Conservation (phyloP, 2,329 filamentous ascomycete species). For the Gnomoniopsis smithogilvyi region DNA sequence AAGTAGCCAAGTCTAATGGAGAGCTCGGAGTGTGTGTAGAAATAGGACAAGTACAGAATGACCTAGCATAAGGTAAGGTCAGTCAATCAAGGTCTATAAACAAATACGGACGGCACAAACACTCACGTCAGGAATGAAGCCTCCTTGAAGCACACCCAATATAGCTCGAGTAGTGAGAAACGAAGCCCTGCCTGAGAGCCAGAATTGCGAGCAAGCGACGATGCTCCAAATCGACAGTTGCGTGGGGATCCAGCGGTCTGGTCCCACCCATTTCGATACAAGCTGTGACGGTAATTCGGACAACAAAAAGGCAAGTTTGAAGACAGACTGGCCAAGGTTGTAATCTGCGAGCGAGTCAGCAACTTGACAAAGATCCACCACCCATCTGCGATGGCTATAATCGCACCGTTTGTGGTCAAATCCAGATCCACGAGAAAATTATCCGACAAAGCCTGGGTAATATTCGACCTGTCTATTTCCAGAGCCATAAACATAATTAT, state of each 20-base stretch:
- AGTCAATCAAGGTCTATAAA: background rate
- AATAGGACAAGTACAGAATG: slow-evolving; percentile 41
- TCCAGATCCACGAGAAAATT: slow-evolving; percentile 42
- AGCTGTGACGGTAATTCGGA: slow-evolving; percentile 61
- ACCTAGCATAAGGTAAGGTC: slow-evolving; percentile 20
- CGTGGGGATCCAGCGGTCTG: slow-evolving; percentile 58
- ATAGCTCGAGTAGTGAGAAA: slow-evolving; percentile 37
- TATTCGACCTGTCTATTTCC: slow-evolving; percentile 47
- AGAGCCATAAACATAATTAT: slow-evolving; percentile 49
- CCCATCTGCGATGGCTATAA: no score
- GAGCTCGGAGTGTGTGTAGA: slow-evolving; percentile 39
- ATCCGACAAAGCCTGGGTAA: slow-evolving; percentile 44
- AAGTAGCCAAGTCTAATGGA: slow-evolving; percentile 37
- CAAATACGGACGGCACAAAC: background rate
- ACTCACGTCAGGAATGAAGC: slow-evolving; percentile 42
- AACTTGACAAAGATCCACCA: background rate
- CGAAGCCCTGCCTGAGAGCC: slow-evolving; percentile 33
- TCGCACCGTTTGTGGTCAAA: slow-evolving; percentile 41
- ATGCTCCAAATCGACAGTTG: slow-evolving; percentile 56
- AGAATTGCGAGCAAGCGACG: slow-evolving; percentile 46
- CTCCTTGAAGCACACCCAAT: slow-evolving; percentile 41
- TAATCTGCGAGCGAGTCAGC: slow-evolving; percentile 29
- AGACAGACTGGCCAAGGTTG: slow-evolving; percentile 48
- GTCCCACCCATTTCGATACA: slow-evolving; percentile 54
- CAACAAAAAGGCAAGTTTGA: slow-evolving; percentile 46